Percentiles rank a stretch among this genome's conserved stretches.
Conservation (phyloP, 179 eudicot genomes). For the Vitellaria paradoxa region DNA sequence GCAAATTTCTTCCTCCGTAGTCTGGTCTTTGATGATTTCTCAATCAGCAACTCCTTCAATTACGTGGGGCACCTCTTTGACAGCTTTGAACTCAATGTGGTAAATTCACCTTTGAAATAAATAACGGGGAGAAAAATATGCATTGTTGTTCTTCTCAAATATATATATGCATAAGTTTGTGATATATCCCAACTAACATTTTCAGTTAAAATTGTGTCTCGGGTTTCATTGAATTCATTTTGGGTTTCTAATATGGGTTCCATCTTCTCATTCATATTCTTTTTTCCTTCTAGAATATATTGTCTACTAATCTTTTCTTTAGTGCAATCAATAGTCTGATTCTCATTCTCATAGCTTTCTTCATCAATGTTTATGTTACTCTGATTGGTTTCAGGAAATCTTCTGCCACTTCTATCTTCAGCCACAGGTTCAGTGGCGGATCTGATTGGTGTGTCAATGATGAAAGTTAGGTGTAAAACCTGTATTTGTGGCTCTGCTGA, state of each 20-base stretch:
- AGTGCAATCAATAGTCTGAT: neutral
- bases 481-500: no score
- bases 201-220: slow-evolving; percentile 4
- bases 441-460: neutral
- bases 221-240: neutral
- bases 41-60: slow-evolving; percentile 1
- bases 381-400: neutral
- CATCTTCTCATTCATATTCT: neutral
- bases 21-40: slow-evolving; percentile 15
- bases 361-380: neutral
- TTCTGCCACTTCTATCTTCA: neutral
- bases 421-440: neutral
- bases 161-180: neutral
- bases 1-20: neutral
- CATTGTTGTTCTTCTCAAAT: neutral
- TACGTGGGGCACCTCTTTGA: slow-evolving; percentile 12
- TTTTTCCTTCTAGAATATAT: neutral
- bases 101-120: neutral
- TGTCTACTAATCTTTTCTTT: neutral
- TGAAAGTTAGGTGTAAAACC: slow-evolving; percentile 2
- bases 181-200: neutral
- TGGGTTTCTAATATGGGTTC: slow-evolving; percentile 5
- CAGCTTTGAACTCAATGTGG: neutral
- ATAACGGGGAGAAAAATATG: no score
- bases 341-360: slow-evolving; percentile 1